Base-by-base conservation (phyloP, 2,329 filamentous ascomycete genomes). In the Blastomyces percursus region DNA sequence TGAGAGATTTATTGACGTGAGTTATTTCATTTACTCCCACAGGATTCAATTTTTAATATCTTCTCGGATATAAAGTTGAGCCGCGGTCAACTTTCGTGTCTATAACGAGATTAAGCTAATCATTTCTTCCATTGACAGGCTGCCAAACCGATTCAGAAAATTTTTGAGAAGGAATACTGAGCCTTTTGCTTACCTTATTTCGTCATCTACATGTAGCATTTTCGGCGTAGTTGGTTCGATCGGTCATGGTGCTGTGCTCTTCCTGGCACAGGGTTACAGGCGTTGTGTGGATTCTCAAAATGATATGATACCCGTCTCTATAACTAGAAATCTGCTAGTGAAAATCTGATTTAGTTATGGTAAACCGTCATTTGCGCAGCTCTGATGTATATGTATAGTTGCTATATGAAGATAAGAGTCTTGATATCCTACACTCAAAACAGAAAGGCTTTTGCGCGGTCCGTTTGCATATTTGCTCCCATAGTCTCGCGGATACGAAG, bases 1-100 rank as follows among this genome's bases (percentile, higher is more conserved):
- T 63, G 94, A 97, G 77, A 92, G 90, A 71, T 96, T 96, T 72
- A 93, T 96, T 70, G 91, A 95, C 75, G 89, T 90, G 71, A 71
- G 87, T 78, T 12, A 24, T 21, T 57, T 24, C n/a, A 24, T 38
- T 32, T 30, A 12, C 24, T n/a, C 24, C 24, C 5, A 3, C 16
- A 30, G 38, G 21, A 6, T 32, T 38, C 51, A 9, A 21, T 38
- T 21, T 35, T 6, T 11, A 38, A 40, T 40, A 16, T 24, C 16
- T 24, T 46, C 56, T 4, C 54, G 40, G 30, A 2, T 11, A 38
- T 44, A 46, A 48, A 57, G 11, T 60, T 44, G 46, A 63, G 24
- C 48, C 35, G n/a, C 24, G 8, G 3, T 12, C 27, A 32, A 54
- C 68, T 73, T 16, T n/a, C n/a, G 19, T 21, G 9, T 48, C 19